Percentiles rank a stretch among this genome's conserved stretches.
These are phyloP conservation scores for Pestalotiopsis sp. DNA, from an alignment of 2,329 filamentous ascomycete genomes.

Conservation along the genomic window DNA sequence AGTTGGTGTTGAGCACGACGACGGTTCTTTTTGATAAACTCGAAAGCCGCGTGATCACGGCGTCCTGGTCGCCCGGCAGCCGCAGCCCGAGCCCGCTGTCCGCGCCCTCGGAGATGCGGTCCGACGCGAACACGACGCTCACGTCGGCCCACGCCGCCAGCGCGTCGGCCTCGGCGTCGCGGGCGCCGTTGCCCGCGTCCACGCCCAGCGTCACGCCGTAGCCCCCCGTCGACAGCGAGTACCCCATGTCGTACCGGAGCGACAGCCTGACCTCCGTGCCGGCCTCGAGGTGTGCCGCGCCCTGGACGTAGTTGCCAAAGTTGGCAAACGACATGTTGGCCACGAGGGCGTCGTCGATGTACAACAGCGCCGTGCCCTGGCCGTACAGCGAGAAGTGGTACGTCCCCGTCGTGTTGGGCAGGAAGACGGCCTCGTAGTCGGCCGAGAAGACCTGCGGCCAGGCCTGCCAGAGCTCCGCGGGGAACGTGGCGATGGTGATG, in stretches of 20 bases:
- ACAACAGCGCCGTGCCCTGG: conserved; percentile 19
- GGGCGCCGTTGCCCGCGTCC: conserved; percentile 10
- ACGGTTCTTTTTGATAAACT: conserved; percentile 2
- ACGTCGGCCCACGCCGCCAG: conserved; percentile 18
- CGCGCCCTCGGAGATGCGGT: conserved; percentile 18
- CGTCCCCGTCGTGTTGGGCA: conserved; percentile 17
- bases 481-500: conserved; percentile 19
- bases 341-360: conserved; percentile 15
- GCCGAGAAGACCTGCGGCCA: conserved; percentile 22
- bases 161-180: conserved; percentile 17
- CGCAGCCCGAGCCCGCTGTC: conserved; percentile 19
- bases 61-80: conserved; percentile 15
- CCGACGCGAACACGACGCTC: conserved; percentile 21
- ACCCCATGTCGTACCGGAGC: conserved; percentile 17
- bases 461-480: conserved; percentile 17
- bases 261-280: conserved; percentile 14
- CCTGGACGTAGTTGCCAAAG: conserved; percentile 22
- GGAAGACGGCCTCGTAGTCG: conserved; percentile 17
- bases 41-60: conserved; percentile 4
- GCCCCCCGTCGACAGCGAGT: conserved; percentile 10
- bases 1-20: conserved; percentile 16
- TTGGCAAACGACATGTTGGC: conserved; percentile 21
- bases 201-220: conserved; percentile 19
- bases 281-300: conserved; percentile 15
- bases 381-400: conserved; percentile 20